Conservation (phyloP, 495 filamentous ascomycete species). For the Lindgomyces ingoldianus region DNA sequence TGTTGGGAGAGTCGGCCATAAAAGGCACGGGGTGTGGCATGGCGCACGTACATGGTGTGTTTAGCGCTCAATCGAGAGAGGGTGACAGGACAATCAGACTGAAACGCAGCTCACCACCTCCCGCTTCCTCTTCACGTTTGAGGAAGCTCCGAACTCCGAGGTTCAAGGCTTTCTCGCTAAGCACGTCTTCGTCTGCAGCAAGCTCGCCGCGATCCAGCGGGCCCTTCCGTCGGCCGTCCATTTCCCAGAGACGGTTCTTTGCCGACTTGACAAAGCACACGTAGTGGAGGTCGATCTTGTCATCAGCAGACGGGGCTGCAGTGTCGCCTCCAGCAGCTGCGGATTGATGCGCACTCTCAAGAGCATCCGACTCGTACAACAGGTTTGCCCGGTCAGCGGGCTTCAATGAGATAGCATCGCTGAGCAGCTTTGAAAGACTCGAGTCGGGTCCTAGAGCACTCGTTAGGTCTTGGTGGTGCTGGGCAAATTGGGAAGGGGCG, state of each 20-base stretch:
- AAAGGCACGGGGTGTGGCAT: not conserved
- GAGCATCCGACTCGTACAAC: constrained; percentile 45
- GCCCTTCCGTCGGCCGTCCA: constrained; percentile 60
- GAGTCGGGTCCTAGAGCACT: constrained; percentile 34
- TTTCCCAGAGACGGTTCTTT: constrained; percentile 47
- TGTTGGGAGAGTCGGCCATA: not conserved
- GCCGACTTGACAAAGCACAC: constrained; percentile 49
- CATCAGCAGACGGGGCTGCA: constrained; percentile 42
- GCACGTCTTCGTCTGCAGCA: constrained; percentile 64
- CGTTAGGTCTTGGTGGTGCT: constrained; percentile 14
- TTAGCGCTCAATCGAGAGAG: constrained; percentile 40
- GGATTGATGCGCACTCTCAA: constrained; percentile 46
- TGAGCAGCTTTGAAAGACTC: constrained; percentile 39
- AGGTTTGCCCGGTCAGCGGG: constrained; percentile 44
- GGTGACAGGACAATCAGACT: constrained; percentile 57
- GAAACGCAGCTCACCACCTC: constrained; percentile 54
- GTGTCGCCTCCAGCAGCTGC: constrained; percentile 46
- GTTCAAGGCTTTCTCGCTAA: constrained; percentile 65
- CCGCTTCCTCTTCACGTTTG: constrained; percentile 52
- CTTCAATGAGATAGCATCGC: constrained; percentile 49
- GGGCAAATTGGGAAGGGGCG: not conserved
- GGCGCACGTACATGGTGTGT: not conserved
- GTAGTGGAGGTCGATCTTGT: constrained; percentile 48
- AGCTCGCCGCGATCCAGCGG: constrained; percentile 70
- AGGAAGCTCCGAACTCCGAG: constrained; percentile 61